Conservation (phyloP, 2,329 filamentous ascomycete genomes). For the Tolypocladium ophioglossoides region DNA sequence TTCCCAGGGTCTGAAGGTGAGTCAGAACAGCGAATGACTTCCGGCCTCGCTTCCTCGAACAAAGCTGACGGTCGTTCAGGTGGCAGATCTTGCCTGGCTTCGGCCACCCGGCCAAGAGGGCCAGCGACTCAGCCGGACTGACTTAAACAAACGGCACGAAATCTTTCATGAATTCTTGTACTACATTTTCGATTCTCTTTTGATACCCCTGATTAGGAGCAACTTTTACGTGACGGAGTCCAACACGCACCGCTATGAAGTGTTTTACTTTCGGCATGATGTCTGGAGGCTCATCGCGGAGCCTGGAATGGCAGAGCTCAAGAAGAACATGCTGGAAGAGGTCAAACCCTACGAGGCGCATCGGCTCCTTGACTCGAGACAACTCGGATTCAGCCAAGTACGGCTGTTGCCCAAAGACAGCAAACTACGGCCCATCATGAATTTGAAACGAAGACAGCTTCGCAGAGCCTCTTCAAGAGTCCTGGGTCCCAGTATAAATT, state of each 20-base stretch:
- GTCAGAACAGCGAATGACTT: constrained; percentile 8
- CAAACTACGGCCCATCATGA: constrained; percentile 77
- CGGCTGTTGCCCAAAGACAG: constrained; percentile 72
- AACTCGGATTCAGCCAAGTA: constrained; percentile 67
- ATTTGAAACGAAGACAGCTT: constrained; percentile 58
- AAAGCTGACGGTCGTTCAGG: constrained; percentile 28
- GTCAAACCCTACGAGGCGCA: constrained; percentile 48
- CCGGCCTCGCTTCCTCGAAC: background rate
- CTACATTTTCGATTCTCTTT: constrained; percentile 82
- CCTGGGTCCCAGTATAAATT: constrained; percentile 31
- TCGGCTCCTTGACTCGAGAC: constrained; percentile 47
- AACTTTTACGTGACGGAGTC: constrained; percentile 97
- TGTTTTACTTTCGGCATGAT: constrained; percentile 95
- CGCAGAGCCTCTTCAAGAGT: constrained; percentile 53
- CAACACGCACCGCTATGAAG: constrained; percentile 61
- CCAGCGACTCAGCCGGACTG: constrained; percentile 56
- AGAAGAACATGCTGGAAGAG: constrained; percentile 67
- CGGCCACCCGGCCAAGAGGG: constrained; percentile 35
- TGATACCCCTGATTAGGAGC: constrained; percentile 75
- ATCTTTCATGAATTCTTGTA: constrained; percentile 80
- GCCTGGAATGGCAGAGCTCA: constrained; percentile 59
- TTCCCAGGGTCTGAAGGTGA: constrained; percentile 63
- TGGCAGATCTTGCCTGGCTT: constrained; percentile 65
- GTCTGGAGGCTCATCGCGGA: constrained; percentile 72
- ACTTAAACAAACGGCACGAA: constrained; percentile 65